phyloP scores from a whole-genome alignment of 371 early-diverging fungal genomes.

The Rhizomucor miehei region DNA sequence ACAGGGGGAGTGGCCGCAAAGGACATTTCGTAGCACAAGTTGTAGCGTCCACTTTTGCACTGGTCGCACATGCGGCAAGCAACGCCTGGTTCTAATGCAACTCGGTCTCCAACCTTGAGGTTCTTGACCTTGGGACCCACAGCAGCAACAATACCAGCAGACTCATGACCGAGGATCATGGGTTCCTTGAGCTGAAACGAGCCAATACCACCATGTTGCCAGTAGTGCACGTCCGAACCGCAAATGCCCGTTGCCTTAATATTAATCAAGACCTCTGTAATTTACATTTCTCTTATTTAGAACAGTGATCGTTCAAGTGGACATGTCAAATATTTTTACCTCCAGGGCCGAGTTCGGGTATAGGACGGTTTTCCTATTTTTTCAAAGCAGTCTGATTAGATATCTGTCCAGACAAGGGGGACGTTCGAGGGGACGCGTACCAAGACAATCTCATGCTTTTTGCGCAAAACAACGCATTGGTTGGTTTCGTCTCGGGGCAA shows the following conservation, averaged over 20 bases:
- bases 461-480: constrained; percentile 21
- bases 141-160: constrained; percentile 63
- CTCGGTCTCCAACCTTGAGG: constrained; percentile 69
- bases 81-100: constrained; percentile 64
- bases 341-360: constrained; percentile 22
- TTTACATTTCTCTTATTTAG: neutral
- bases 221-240: constrained; percentile 52
- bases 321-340: constrained; percentile 10
- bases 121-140: constrained; percentile 52
- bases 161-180: constrained; percentile 78
- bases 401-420: too few relatives aligned
- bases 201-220: constrained; percentile 48
- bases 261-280: constrained; percentile 45
- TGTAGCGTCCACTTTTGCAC: constrained; percentile 50
- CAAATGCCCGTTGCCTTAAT: constrained; percentile 51
- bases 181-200: constrained; percentile 47
- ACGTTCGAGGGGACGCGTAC: constrained; percentile 3
- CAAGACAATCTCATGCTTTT: constrained; percentile 22
- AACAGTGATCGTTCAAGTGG: neutral
- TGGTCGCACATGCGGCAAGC: constrained; percentile 59
- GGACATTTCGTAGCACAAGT: constrained; percentile 47
- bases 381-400: too few relatives aligned
- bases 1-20: constrained; percentile 55
- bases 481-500: constrained; percentile 18
- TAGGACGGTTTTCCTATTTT: constrained; percentile 25